Conservation (phyloP, 352 stramenopile genomes). For the Phytophthora pini region DNA sequence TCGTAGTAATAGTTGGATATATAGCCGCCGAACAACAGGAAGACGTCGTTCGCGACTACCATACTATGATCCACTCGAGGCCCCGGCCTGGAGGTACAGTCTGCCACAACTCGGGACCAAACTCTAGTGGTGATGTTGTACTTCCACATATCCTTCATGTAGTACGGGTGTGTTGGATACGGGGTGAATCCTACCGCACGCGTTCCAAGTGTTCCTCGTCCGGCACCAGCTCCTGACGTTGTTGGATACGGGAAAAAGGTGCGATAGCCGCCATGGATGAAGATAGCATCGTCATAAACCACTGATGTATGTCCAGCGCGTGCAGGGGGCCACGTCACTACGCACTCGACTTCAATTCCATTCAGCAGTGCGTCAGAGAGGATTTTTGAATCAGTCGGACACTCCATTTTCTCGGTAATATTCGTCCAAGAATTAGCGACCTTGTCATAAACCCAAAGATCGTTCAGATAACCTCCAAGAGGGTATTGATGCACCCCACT, state of each 20-base stretch:
- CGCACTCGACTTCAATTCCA: conserved; percentile 75
- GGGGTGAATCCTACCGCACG: conserved; percentile 77
- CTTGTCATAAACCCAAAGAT: conserved; percentile 93
- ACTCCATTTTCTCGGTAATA: conserved; percentile 74
- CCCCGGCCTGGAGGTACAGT: conserved; percentile 46
- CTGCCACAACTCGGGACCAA: conserved; percentile 78
- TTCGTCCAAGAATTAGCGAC: conserved; percentile 70
- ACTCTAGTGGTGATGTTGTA: conserved; percentile 88
- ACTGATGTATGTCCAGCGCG: conserved; percentile 89
- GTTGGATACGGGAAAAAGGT: conserved; percentile 96
- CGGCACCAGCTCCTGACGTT: conserved; percentile 84
- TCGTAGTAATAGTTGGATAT: conserved; percentile 94
- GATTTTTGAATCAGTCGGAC: conserved; percentile 35
- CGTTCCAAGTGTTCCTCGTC: conserved; percentile 59
- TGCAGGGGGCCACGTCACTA: conserved; percentile 86
- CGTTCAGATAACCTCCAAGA: conserved; percentile 93
- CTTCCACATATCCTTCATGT: conserved; percentile 94
- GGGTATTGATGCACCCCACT: conserved; percentile 75
- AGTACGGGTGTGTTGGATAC: conserved; percentile 94
- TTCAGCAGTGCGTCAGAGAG: conserved; percentile 70
- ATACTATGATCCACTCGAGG: conserved; percentile 87
- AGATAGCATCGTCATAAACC: conserved; percentile 76
- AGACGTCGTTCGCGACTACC: conserved; percentile 72
- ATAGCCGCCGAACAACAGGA: conserved; percentile 95
- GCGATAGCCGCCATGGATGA: conserved; percentile 94